Conservation (phyloP, 192 early-diverging fungal genomes). For the Cetraspora pellucida region DNA sequence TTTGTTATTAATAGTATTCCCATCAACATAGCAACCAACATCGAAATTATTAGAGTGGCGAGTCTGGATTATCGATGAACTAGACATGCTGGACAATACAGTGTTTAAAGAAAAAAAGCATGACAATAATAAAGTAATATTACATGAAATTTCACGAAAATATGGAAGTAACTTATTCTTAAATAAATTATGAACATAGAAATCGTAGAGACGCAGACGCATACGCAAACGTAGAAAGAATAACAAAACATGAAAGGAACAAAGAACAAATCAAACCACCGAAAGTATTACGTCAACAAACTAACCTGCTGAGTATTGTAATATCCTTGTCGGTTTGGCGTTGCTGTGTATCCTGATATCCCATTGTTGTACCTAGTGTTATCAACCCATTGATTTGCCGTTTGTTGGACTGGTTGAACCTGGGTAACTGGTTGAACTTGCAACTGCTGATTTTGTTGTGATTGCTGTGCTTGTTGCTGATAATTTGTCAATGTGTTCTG, state of each 20-base stretch:
- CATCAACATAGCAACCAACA: not conserved
- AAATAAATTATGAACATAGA: not conserved
- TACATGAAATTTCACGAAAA: constrained; percentile 1
- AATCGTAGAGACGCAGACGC: not conserved
- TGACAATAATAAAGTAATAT: not conserved
- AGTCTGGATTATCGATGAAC: constrained; percentile 1
- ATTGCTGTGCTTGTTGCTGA: constrained; percentile 16
- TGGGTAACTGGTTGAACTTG: constrained; percentile 3
- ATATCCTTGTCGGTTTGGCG: constrained; percentile 30
- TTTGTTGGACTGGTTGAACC: constrained; percentile 13
- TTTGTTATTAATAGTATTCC: constrained; percentile 26
- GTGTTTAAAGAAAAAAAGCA: constrained; percentile 28
- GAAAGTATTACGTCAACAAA: constrained; percentile 1
- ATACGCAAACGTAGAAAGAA: not conserved
- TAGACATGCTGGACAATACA: not conserved
- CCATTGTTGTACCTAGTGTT: constrained; percentile 11
- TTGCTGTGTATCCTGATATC: not conserved
- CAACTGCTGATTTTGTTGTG: not conserved
- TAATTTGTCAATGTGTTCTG: not conserved
- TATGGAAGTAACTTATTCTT: constrained; percentile 9
- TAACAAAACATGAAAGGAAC: not conserved
- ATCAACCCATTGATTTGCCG: constrained; percentile 23
- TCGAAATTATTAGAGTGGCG: not conserved
- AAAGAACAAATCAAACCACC: not conserved
- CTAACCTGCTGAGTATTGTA: constrained; percentile 29